phyloP scores from a whole-genome alignment of 2,329 filamentous ascomycete genomes.

The Alternaria triticina region DNA sequence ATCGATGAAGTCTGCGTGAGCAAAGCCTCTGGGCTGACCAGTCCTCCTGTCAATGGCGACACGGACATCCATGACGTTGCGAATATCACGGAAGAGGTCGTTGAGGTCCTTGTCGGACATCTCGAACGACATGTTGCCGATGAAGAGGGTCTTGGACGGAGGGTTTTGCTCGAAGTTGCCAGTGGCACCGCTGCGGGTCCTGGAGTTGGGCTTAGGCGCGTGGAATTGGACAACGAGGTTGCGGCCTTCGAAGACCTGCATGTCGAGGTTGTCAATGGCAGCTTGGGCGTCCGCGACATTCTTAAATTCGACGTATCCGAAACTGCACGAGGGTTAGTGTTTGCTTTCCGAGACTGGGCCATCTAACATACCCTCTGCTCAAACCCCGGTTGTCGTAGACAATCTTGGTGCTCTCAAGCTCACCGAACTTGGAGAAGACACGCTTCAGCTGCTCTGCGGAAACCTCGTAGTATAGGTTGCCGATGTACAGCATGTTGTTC shows the following conservation, averaged over 20 bases:
- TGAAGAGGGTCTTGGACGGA: slow-evolving; percentile 73
- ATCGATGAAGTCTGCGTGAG: slow-evolving; percentile 80
- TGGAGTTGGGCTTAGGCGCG: slow-evolving; percentile 24
- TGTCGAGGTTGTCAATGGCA: slow-evolving; percentile 65
- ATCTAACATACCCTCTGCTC: slow-evolving; percentile 68
- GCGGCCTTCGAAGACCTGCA: slow-evolving; percentile 68
- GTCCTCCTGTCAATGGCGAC: slow-evolving; percentile 83
- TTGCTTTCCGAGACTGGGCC: background rate
- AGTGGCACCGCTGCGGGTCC: background rate
- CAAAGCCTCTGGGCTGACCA: slow-evolving; percentile 82
- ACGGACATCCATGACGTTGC: slow-evolving; percentile 75
- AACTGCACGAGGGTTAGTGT: slow-evolving; percentile 54
- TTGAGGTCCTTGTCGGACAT: slow-evolving; percentile 85
- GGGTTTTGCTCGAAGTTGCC: slow-evolving; percentile 38
- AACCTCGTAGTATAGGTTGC: slow-evolving; percentile 74
- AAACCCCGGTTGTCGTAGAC: slow-evolving; percentile 67
- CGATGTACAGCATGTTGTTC: slow-evolving; percentile 64
- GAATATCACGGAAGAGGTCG: slow-evolving; percentile 73
- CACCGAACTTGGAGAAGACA: slow-evolving; percentile 66
- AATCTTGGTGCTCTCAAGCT: slow-evolving; percentile 60
- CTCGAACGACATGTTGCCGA: slow-evolving; percentile 87
- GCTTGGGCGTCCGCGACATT: slow-evolving; percentile 59
- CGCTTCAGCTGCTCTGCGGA: slow-evolving; percentile 65
- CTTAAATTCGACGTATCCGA: slow-evolving; percentile 70
- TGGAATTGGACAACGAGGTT: slow-evolving; percentile 68